Conservation (phyloP, 805 yeast species). For the Saccharomycopsis schoenii region DNA sequence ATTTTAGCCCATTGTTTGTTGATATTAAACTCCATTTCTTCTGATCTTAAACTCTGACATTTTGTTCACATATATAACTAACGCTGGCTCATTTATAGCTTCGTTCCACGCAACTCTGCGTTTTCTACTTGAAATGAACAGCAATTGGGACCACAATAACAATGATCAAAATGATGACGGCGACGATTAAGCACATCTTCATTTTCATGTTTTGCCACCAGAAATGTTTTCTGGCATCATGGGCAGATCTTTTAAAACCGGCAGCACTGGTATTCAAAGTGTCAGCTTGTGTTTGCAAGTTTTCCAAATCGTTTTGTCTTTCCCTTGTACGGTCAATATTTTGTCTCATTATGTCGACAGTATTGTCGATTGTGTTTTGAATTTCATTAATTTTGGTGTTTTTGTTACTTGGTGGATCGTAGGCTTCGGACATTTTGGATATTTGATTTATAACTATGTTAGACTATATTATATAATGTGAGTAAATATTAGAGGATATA, state of each 20-base stretch:
- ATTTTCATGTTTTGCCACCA: conserved; percentile 98
- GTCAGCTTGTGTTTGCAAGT: conserved; percentile 88
- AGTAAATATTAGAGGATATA: no score
- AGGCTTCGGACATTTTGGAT: not conserved
- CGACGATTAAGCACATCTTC: conserved; percentile 80
- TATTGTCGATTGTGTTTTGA: conserved; percentile 86
- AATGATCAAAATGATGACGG: conserved; percentile 69
- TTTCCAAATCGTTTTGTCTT: conserved; percentile 86
- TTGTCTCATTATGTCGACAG: conserved; percentile 96
- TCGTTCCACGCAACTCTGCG: no score
- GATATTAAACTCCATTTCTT: no score
- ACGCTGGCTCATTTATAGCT: no score
- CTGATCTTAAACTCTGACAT: no score
- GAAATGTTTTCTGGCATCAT: conserved; percentile 95
- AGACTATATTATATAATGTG: no score
- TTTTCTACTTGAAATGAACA: conserved; percentile 58
- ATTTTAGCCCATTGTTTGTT: no score
- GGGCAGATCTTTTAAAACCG: conserved; percentile 93
- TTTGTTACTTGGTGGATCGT: conserved; percentile 6
- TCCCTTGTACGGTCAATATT: conserved; percentile 93
- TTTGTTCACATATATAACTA: no score
- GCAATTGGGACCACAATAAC: conserved; percentile 90
- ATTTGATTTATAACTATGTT: not conserved
- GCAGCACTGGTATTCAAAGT: conserved; percentile 87
- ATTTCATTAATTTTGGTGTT: conserved; percentile 36